A percentile compares a stretch with the other conserved stretches of the same genome.
phyloP scores from a whole-genome alignment of 257 asterid genomes.

The Ilex aquifolium region DNA sequence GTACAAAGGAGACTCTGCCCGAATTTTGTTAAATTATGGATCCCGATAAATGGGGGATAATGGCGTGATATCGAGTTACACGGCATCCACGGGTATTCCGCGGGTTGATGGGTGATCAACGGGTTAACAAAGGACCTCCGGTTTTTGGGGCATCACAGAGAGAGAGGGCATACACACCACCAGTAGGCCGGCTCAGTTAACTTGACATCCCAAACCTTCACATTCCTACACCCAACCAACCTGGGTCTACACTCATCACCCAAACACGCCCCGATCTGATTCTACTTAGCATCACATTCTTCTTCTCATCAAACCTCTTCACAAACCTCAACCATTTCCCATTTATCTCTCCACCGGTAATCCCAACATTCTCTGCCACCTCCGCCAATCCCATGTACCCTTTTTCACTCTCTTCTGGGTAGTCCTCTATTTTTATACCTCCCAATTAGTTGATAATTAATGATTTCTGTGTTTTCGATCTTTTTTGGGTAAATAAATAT shows the following conservation, averaged over 20 bases:
- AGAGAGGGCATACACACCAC: constrained; percentile 37
- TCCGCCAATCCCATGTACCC: constrained; percentile 92
- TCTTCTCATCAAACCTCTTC: constrained; percentile 57
- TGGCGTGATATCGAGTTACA: no score
- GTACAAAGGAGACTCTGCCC: no score
- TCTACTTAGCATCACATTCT: constrained; percentile 99
- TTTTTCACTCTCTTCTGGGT: constrained; percentile 47
- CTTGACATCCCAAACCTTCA: constrained; percentile 42
- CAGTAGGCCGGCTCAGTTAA: constrained; percentile 78
- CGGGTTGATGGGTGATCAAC: no score
- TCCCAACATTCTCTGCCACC: constrained; percentile 63
- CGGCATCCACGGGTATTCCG: no score
- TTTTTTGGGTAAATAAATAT: no score
- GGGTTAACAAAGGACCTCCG: no score
- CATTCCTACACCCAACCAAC: constrained; percentile 62
- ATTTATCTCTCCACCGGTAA: constrained; percentile 89
- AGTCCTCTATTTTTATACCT: constrained; percentile 60
- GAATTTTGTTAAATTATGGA: no score
- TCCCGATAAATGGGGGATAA: no score
- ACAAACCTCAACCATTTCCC: constrained; percentile 88
- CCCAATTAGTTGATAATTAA: no score
- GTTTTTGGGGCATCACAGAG: no score
- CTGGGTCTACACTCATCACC: constrained; percentile 96
- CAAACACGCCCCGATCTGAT: constrained; percentile 60
- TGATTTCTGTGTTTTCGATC: no score